Evolutionary conservation across 2,329 filamentous ascomycete species (phyloP).

Genomic region (Nectriaceae sp.): DNA sequence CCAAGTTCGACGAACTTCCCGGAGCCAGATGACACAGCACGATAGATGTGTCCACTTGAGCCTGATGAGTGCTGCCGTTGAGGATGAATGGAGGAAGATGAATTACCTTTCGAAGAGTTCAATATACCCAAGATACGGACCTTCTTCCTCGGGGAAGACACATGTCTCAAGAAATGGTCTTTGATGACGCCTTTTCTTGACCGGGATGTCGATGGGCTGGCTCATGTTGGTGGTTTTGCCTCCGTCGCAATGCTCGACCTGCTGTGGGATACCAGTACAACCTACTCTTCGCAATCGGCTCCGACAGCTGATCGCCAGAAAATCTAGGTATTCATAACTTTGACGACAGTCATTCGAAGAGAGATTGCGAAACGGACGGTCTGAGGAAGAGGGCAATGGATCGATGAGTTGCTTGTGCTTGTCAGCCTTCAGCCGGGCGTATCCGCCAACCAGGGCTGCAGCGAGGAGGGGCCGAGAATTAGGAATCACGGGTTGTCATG

Average conservation of each 20-base stretch:
- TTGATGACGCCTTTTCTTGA: conserved; percentile 11
- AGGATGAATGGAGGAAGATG: neutral
- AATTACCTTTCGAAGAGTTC: conserved; percentile 30
- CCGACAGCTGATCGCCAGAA: neutral
- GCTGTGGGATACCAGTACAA: neutral
- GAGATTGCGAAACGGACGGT: neutral
- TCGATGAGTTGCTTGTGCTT: neutral
- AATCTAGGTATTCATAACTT: too few relatives aligned
- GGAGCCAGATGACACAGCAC: conserved; percentile 28
- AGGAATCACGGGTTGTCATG: conserved; percentile 13
- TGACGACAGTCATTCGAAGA: too few relatives aligned
- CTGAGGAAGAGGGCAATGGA: neutral
- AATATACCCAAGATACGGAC: conserved; percentile 26
- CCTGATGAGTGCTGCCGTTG: conserved; percentile 3
- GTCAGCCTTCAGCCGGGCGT: neutral
- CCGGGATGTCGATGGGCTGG: conserved; percentile 27
- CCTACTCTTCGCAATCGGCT: neutral
- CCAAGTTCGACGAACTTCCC: conserved; percentile 29
- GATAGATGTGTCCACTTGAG: conserved; percentile 25
- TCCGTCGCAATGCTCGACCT: neutral
- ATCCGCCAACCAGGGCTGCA: neutral
- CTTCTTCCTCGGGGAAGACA: conserved; percentile 21
- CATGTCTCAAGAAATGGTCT: conserved; percentile 2
- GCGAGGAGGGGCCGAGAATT: conserved; percentile 10
- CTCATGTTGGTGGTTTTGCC: conserved; percentile 15